These are phyloP conservation scores for Colletotrichum spinosum DNA, from an alignment of 2,329 filamentous ascomycete species.

Conservation along the genomic window DNA sequence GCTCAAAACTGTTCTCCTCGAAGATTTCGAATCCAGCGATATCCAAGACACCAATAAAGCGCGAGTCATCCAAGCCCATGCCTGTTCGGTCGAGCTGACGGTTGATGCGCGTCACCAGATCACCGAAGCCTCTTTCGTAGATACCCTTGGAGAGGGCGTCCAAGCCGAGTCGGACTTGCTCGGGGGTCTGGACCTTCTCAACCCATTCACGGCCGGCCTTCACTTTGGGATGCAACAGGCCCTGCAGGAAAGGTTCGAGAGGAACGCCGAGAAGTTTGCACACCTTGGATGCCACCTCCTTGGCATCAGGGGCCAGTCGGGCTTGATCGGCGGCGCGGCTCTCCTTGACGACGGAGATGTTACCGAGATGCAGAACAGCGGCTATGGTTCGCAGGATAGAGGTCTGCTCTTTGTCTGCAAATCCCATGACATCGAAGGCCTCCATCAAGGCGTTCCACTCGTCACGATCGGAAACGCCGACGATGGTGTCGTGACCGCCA, in stretches of 20 bases:
- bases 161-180: conserved; percentile 90
- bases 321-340: conserved; percentile 93
- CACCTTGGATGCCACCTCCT: conserved; percentile 80
- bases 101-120: conserved; percentile 93
- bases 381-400: conserved; percentile 89
- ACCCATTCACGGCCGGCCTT: conserved; percentile 98
- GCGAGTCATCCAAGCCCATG: conserved; percentile 83
- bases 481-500: conserved; percentile 91
- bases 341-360: conserved; percentile 90
- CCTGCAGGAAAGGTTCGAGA: conserved; percentile 86
- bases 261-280: conserved; percentile 88
- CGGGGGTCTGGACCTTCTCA: conserved; percentile 96
- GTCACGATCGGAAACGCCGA: conserved; percentile 87
- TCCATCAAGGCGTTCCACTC: conserved; percentile 94
- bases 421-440: conserved; percentile 94
- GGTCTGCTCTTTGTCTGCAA: conserved; percentile 84
- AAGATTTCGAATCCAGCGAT: conserved; percentile 99
- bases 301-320: conserved; percentile 79
- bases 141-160: conserved; percentile 97
- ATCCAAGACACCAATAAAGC: conserved; percentile 98
- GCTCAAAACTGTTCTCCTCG: conserved; percentile 97
- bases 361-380: conserved; percentile 92
- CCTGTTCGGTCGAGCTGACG: conserved; percentile 88
- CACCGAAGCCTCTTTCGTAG: conserved; percentile 95
- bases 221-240: conserved; percentile 89